Evolutionary conservation across 768 basidiomycete genomes (phyloP).

Genomic region (Trametes meyenii): DNA sequence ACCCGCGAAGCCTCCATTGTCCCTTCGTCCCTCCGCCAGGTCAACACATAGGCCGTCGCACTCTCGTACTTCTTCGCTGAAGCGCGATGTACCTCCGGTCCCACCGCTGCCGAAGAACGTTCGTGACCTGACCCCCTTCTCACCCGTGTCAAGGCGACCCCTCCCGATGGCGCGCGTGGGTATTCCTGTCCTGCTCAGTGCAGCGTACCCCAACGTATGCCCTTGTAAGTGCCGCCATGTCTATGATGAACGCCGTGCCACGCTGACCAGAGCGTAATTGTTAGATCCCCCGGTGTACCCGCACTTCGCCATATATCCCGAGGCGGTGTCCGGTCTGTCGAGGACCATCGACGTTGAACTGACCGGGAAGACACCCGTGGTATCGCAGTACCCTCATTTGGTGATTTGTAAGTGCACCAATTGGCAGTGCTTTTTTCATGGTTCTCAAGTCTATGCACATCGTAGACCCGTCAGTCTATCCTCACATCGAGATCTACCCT

Average conservation of each 20-base stretch:
- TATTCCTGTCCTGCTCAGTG: slow-evolving; percentile 16
- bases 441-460: background rate
- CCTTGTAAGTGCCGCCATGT: slow-evolving; percentile 26
- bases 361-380: background rate
- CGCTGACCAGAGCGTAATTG: background rate
- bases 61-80: slow-evolving; percentile 14
- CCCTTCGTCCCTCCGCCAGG: slow-evolving; percentile 1
- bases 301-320: slow-evolving; percentile 32
- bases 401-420: slow-evolving; percentile 17
- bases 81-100: slow-evolving; percentile 23
- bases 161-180: slow-evolving; percentile 9
- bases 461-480: slow-evolving; percentile 32
- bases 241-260: too few relatives aligned
- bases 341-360: background rate
- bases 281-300: slow-evolving; percentile 34
- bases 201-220: slow-evolving; percentile 26
- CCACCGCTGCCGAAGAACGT: slow-evolving; percentile 30
- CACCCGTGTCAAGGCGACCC: slow-evolving; percentile 20
- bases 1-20: background rate
- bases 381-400: slow-evolving; percentile 13
- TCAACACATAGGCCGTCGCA: slow-evolving; percentile 17
- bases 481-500: slow-evolving; percentile 34
- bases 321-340: background rate
- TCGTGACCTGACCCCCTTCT: slow-evolving; percentile 20
- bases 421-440: background rate